Evolutionary conservation across 805 yeast genomes (phyloP), one percentile per base, ranked within the genome.

Genomic region (Hanseniaspora pseudoguilliermondii): DNA sequence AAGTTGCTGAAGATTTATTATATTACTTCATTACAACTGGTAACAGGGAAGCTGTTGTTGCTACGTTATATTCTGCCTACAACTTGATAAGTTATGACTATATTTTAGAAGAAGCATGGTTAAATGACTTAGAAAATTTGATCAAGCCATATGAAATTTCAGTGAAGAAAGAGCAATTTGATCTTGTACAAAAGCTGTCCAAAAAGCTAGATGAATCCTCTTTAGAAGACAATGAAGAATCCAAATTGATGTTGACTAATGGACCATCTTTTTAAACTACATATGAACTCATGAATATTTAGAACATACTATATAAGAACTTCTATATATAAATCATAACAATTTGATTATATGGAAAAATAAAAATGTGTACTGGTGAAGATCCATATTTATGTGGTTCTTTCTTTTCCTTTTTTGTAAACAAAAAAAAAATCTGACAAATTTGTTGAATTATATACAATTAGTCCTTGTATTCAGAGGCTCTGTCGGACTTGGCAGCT

Each of bases 11-110:
- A 69, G 97, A 93, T 58, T 74, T 87, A 60, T 74, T 93, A 68
- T 78, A 84, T 54, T 93, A 91, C 73, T 93, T 93, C 69, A 97
- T 93, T 58, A 97, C 91, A 64, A 87, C 95, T 41, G 97, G 96
- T 62, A 93, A 93, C 73, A 88, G 84, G 71, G 98, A 93, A 74
- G 86, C 96, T 64, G 86, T 88, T 67, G 84, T 89, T 64, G 97
- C 96, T 6, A 79, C 90, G 59, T 76, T 93, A 65, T 93, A 84
- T 73, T 74, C 87, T 6, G 86, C 95, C 65, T 93, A 93, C 69
- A 86, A 84, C 53, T 74, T 83, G 65, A 75, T 93, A 61, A 80
- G 80, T 54, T 81, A 80, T 61, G 98, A 93, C 65, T 82, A 83
- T 64, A 96, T 91, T 21, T 71, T 84, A 62, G 98, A 93, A 70